phyloP scores from a whole-genome alignment of 2,329 filamentous ascomycete species.

The Colletotrichum limetticola region DNA sequence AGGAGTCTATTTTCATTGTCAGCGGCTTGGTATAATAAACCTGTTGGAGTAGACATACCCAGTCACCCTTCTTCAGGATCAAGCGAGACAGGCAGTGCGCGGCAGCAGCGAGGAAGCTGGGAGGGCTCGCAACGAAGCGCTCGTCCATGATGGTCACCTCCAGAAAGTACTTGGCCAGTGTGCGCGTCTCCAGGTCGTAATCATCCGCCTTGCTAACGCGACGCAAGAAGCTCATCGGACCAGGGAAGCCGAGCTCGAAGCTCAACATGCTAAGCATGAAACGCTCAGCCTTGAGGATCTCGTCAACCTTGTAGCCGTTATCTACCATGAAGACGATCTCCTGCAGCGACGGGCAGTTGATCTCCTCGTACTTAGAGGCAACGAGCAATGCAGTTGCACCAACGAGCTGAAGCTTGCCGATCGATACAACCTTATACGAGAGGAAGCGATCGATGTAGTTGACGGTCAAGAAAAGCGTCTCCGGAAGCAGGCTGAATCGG shows the following conservation, averaged over 20 bases:
- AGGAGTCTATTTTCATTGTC: conserved; percentile 67
- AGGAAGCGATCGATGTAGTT: conserved; percentile 99
- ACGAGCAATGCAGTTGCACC: conserved; percentile 96
- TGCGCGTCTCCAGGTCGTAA: conserved; percentile 95
- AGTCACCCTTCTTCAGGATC: conserved; percentile 90
- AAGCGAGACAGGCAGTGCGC: conserved; percentile 91
- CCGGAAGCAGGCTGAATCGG: conserved; percentile 89
- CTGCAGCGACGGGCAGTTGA: conserved; percentile 93
- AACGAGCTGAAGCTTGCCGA: conserved; percentile 94
- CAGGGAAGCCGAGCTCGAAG: conserved; percentile 97
- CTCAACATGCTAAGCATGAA: conserved; percentile 98
- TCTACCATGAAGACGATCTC: conserved; percentile 99
- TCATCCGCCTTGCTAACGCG: conserved; percentile 98
- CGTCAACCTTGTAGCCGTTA: conserved; percentile 85
- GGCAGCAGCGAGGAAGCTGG: conserved; percentile 90
- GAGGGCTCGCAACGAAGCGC: conserved; percentile 90
- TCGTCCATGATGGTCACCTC: conserved; percentile 98
- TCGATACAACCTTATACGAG: conserved; percentile 91
- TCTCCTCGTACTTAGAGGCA: conserved; percentile 98
- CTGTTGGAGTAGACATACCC: conserved; percentile 72
- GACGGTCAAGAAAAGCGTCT: conserved; percentile 93
- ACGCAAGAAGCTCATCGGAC: conserved; percentile 97
- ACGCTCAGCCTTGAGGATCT: conserved; percentile 95
- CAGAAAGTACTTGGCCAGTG: conserved; percentile 96
- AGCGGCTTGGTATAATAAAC: conserved; percentile 40